Evolutionary conservation across 192 early-diverging fungal species (phyloP).

Genomic region (Linnemannia elongata): DNA sequence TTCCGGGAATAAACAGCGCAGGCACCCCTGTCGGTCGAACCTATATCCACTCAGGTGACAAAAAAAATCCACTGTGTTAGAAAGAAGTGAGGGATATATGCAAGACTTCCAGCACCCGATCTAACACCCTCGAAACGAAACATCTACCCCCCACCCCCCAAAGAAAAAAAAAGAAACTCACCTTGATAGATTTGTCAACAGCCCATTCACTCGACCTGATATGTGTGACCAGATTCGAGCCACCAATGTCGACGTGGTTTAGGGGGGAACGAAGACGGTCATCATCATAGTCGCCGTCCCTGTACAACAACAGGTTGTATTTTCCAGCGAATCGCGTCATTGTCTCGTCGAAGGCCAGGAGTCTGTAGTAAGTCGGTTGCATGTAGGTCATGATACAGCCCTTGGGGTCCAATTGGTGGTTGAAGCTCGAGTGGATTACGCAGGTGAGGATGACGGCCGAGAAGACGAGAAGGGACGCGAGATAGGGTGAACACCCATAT

Average conservation of each 20-base stretch:
- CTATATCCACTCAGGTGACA: background rate
- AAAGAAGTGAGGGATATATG: constrained; percentile 1
- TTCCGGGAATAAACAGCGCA: constrained; percentile 94
- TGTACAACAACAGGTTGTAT: constrained; percentile 84
- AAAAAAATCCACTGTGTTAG: background rate
- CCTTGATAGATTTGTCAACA: constrained; percentile 33
- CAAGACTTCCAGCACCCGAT: background rate
- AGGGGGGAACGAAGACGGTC: constrained; percentile 26
- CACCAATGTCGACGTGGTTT: background rate
- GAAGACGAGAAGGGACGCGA: constrained; percentile 1
- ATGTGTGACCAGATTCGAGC: constrained; percentile 23
- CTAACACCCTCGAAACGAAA: background rate
- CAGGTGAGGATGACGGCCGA: constrained; percentile 18
- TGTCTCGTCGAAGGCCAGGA: constrained; percentile 64
- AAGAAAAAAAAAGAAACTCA: background rate
- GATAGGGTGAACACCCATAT: constrained; percentile 19
- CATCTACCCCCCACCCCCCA: no score
- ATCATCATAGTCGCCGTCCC: constrained; percentile 72
- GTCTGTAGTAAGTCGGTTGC: constrained; percentile 65
- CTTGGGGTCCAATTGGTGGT: constrained; percentile 71
- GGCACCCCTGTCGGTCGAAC: constrained; percentile 79
- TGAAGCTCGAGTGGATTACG: constrained; percentile 75
- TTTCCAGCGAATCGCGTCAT: constrained; percentile 75
- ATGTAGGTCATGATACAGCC: constrained; percentile 69
- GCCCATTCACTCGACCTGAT: constrained; percentile 13